phyloP scores from a whole-genome alignment of 1,284 basidiomycete genomes.

The Cryptococcus sp. region DNA sequence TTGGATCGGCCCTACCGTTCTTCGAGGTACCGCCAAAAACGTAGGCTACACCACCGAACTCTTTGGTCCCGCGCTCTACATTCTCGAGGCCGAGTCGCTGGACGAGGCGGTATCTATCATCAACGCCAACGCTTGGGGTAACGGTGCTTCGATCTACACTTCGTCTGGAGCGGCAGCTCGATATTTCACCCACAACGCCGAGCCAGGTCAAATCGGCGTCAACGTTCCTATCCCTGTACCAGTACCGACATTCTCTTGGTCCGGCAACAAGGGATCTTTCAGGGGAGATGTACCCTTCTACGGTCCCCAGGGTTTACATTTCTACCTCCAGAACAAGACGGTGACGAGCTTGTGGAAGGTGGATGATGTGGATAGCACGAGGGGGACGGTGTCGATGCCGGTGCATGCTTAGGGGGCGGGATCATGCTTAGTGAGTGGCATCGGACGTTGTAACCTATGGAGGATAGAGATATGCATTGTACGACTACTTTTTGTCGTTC shows the following conservation, averaged over 20 bases:
- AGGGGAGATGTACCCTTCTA: conserved; percentile 84
- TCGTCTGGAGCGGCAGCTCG: conserved; percentile 88
- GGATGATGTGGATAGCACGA: conserved; percentile 14
- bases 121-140: conserved; percentile 78
- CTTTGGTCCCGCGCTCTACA: conserved; percentile 80
- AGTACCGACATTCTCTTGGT: conserved; percentile 60
- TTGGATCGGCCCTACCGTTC: conserved; percentile 83
- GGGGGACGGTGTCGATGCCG: conserved; percentile 20
- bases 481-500: no score
- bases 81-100: conserved; percentile 72
- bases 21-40: conserved; percentile 72
- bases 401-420: conserved; percentile 2
- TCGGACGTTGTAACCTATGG: no score
- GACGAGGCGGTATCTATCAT: conserved; percentile 84
- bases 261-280: conserved; percentile 59
- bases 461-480: no score
- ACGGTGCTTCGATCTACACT: conserved; percentile 88
- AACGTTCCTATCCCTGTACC: conserved; percentile 88
- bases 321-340: conserved; percentile 59
- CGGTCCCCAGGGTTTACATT: conserved; percentile 74
- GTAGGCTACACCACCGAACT: conserved; percentile 81
- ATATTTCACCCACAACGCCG: conserved; percentile 79
- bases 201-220: conserved; percentile 86
- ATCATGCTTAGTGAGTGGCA: no score
- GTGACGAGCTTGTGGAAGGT: conserved; percentile 20